Evolutionary conservation across 169 alveolate genomes (phyloP).

Genomic region (Plasmodium knowlesi): DNA sequence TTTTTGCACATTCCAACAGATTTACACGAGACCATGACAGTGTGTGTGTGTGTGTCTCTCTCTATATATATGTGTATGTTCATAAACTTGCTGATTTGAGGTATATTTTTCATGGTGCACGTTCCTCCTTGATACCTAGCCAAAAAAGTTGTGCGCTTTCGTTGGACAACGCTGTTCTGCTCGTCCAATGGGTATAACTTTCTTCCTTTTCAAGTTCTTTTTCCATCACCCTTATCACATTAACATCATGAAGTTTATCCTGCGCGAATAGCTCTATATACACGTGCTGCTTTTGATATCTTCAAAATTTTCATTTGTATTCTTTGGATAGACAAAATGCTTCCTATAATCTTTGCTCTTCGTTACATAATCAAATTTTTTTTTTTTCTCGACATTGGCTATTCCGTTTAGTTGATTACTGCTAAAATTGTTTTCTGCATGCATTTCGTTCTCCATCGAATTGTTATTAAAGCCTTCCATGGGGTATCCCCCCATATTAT

Average conservation of each 20-base stretch:
- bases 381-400: slow-evolving; percentile 11
- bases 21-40: neutral
- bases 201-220: neutral
- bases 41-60: too few species aligned
- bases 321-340: slow-evolving; percentile 2
- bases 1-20: neutral
- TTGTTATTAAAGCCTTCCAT: slow-evolving; percentile 13
- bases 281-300: slow-evolving; percentile 40
- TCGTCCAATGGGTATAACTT: neutral
- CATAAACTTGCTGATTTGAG: neutral
- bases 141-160: neutral
- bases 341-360: slow-evolving; percentile 43
- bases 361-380: slow-evolving; percentile 26
- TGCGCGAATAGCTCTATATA: neutral
- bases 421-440: slow-evolving; percentile 23
- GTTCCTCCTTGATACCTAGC: neutral
- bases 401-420: slow-evolving; percentile 20
- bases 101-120: neutral
- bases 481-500: slow-evolving; percentile 11
- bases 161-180: neutral
- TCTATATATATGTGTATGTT: neutral
- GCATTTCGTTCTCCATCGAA: slow-evolving; percentile 8
- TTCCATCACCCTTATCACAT: neutral
- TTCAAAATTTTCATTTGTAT: slow-evolving; percentile 28
- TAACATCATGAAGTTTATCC: neutral